Percentiles rank a stretch among this genome's conserved stretches.
Conservation (phyloP, 2,329 filamentous ascomycete genomes). For the Colletotrichum tofieldiae region DNA sequence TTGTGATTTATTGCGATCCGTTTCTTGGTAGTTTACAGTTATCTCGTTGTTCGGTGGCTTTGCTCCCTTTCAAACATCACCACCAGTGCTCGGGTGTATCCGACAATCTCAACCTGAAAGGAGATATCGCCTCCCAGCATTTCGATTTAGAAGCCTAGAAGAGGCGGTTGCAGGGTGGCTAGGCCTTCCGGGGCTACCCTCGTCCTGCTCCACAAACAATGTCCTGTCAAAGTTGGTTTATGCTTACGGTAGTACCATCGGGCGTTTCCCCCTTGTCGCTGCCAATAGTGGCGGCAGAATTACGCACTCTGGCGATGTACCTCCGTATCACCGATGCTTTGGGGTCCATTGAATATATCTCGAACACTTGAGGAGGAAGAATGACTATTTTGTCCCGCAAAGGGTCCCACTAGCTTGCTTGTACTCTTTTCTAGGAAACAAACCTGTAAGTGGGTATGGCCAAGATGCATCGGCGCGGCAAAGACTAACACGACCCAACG, state of each 20-base stretch:
- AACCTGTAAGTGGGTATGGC: no score
- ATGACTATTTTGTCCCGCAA: no score
- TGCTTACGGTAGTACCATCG: background rate
- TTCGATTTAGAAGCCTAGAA: background rate
- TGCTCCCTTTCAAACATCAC: background rate
- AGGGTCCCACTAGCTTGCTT: background rate
- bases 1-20: background rate
- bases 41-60: background rate
- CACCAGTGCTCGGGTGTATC: background rate
- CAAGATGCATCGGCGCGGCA: background rate
- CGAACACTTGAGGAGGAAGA: background rate
- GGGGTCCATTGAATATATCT: background rate
- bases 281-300: background rate
- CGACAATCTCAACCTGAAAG: background rate
- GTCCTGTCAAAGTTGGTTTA: constrained; percentile 1
- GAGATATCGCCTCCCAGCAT: background rate
- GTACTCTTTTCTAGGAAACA: background rate
- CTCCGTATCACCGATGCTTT: background rate
- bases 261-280: background rate
- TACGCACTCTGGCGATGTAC: background rate
- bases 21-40: background rate
- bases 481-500: background rate
- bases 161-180: background rate
- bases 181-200: background rate
- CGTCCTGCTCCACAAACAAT: constrained; percentile 2